Conservation (phyloP, 78 protist genomes). For the Dictyostelium purpureum region DNA sequence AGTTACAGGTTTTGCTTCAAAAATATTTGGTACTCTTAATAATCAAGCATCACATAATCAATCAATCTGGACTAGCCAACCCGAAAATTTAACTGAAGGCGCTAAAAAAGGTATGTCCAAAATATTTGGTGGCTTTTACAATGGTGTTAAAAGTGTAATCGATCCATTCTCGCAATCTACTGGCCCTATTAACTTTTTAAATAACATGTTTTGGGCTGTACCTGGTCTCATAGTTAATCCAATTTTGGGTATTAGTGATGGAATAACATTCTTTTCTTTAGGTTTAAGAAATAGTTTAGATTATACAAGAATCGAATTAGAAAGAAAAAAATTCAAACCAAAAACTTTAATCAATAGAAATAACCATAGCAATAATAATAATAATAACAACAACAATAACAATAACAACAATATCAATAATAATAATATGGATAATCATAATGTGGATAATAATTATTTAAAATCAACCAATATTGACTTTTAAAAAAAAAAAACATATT, state of each 20-base stretch:
- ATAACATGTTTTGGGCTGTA: constrained; percentile 36
- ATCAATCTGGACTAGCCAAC: background rate
- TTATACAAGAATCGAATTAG: constrained; percentile 34
- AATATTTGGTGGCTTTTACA: constrained; percentile 44
- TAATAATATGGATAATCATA: no score
- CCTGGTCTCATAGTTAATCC: constrained; percentile 47
- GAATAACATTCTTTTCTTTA: constrained; percentile 18
- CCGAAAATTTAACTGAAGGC: constrained; percentile 33
- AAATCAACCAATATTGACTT: no score
- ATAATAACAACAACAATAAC: background rate
- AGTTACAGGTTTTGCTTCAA: background rate
- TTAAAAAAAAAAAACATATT: no score
- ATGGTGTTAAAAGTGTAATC: constrained; percentile 38
- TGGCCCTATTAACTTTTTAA: constrained; percentile 19
- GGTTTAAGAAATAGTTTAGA: constrained; percentile 54
- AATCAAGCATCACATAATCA: background rate
- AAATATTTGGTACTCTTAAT: background rate
- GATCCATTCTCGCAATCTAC: background rate
- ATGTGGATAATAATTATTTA: no score
- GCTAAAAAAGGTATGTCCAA: constrained; percentile 8
- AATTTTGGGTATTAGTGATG: constrained; percentile 29
- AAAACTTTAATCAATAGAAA: background rate
- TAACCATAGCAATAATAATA: background rate
- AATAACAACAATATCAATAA: background rate
- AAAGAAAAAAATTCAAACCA: constrained; percentile 15